Evolutionary conservation across 2,329 filamentous ascomycete genomes (phyloP), one percentile per base, ranked within the genome.

Genomic region (Colletotrichum sublineola): DNA sequence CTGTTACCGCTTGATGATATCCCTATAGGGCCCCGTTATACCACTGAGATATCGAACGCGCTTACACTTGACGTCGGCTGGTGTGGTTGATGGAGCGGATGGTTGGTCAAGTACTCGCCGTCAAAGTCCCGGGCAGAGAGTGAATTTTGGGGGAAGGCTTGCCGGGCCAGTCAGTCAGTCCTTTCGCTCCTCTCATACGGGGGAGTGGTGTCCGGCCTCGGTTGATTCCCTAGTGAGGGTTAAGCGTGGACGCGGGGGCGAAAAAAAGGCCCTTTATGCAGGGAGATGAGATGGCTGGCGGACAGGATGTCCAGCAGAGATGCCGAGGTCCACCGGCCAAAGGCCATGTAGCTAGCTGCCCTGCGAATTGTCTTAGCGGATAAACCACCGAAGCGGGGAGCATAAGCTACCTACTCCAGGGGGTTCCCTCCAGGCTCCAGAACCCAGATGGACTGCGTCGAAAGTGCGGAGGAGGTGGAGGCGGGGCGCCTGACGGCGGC

Each of bases 301-400:
- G 38, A 38, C 55, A 29, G 44, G 29, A 58, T 46, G 33, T 53
- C 68, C 61, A 46, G 33, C 31, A 55, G 55, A 71, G 56, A 72
- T 74, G 73, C 73, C 73, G 73, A 75, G 73, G 73, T 75, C 68
- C 73, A 73, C 65, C 61, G 69, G 58, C 55, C 46, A 61, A 55
- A 55, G 36, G 24, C 42, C 48, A 58, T 40, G 18, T 20, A 52
- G 38, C n/a, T 20, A 52, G 38, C n/a, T 44, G 40, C 15, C 12
- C 58, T 18, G 62, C 60, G 40, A 53, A n/a, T 48, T 63, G 36
- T 20, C 36, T 42, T 38, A 53, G 60, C 9, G 33, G 50, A 40
- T 36, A 20, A 29, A 36, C 36, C 55, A 24, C 36, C 38, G 14
- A 24, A 46, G 57, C 57, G 57, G 57, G 57, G 57, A 40, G 18